Conservation (phyloP, 352 stramenopile species). For the Plasmopara halstedii region DNA sequence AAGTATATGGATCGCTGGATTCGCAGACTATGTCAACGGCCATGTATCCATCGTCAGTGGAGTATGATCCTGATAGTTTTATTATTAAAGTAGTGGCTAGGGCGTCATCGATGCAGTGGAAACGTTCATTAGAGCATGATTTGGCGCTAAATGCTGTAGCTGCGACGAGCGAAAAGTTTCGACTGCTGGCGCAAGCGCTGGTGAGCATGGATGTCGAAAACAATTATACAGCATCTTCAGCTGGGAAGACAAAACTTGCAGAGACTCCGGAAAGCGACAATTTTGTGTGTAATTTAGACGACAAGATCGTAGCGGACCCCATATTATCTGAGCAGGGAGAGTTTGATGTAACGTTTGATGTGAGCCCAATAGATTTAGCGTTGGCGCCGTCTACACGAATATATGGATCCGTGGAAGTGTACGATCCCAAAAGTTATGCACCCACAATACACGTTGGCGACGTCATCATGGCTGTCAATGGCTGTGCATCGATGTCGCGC, state of each 20-base stretch:
- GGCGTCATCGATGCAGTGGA: slow-evolving; percentile 62
- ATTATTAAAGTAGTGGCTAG: slow-evolving; percentile 36
- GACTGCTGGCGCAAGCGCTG: slow-evolving; percentile 22
- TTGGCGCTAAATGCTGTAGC: slow-evolving; percentile 31
- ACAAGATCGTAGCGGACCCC: slow-evolving; percentile 1
- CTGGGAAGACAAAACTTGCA: slow-evolving; percentile 9
- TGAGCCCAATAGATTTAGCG: slow-evolving; percentile 40
- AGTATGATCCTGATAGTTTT: slow-evolving; percentile 34
- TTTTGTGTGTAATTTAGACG: slow-evolving; percentile 12
- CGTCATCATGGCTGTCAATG: slow-evolving; percentile 63
- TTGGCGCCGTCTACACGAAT: slow-evolving; percentile 61
- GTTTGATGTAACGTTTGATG: slow-evolving; percentile 45
- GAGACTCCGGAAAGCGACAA: slow-evolving; percentile 14
- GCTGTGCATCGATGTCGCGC: slow-evolving; percentile 31
- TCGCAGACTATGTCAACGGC: slow-evolving; percentile 56
- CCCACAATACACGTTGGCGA: slow-evolving; percentile 47
- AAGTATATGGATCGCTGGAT: slow-evolving; percentile 51
- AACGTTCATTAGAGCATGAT: slow-evolving; percentile 47
- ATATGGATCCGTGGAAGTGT: slow-evolving; percentile 69
- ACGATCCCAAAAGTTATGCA: slow-evolving; percentile 44
- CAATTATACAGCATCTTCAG: slow-evolving; percentile 8
- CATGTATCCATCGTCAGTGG: slow-evolving; percentile 62
- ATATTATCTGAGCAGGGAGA: slow-evolving; percentile 43
- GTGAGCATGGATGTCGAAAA: slow-evolving; percentile 11
- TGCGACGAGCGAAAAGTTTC: slow-evolving; percentile 9